Evolutionary conservation across 106 monocot species (phyloP), one percentile per base, ranked within the genome.

Genomic region (Posidonia australis): DNA sequence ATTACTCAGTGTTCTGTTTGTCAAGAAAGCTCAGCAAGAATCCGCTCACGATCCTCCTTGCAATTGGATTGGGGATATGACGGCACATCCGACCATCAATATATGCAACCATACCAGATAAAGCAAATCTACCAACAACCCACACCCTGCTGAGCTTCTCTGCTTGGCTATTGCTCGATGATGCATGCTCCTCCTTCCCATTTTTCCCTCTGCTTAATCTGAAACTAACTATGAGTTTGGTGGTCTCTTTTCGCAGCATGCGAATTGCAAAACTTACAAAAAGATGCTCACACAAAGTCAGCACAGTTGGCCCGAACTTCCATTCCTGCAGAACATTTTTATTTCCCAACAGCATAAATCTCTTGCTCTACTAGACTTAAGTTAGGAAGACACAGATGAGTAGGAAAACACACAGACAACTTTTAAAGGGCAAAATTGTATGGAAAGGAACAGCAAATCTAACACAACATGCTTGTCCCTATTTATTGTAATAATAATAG

Each of bases 51-150:
- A 88, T 85, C 42, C 92, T 64, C 24, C 92, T 75, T 14, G 72
- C 92, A 44, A 92, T 77, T 10, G 88, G 88, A 63, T 88, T 67
- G 22, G 92, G 92, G 62, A 92, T 92, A 60, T 83, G 75, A 16
- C 92, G 81, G 63, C 92, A 92, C 28, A 92, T 20, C 74, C 88
- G 75, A 23, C 92, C 92, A 53, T 92, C 92, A 3, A 92, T 5
- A 62, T 92, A 92, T 1, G 92, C 92, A 44, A 88, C 51, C 61
- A 88, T 41, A 46, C 92, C 92, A 13, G 87, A 84, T 42, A 92
- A 44, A n/a, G 78, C 71, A 54, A 92, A 92, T 17, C 74, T 78
- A 17, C 87, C 80, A 44, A 92, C 74, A 27, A 71, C 71, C 88
- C 88, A 81, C 41, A 72, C 46, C 47, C 74, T 70, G 23, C 65